Base-by-base conservation (phyloP, 192 early-diverging fungal genomes). In the Entomortierella lignicola region DNA sequence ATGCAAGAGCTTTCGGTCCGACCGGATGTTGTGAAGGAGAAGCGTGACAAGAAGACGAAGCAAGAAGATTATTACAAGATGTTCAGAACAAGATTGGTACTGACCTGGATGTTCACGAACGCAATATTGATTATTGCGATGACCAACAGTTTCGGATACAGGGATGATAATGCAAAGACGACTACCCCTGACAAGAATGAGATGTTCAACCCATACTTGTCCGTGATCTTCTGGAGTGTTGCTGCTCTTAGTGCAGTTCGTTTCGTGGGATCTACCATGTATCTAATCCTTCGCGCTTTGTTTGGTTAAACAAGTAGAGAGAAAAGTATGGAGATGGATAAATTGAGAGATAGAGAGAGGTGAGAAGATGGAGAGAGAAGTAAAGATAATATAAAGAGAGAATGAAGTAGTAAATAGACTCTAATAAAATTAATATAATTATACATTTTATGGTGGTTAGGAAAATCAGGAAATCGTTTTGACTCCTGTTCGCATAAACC, bases 91-190 rank as follows among this genome's bases (percentile, higher is more conserved):
- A 72, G 82, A 37, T 81, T 96, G 54, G 89, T 97, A 8, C 85
- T 96, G 12, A 82, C 85, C 10, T 97, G 96, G 96, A 90, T 96
- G 86, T 92, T 94, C 74, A 87, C 91, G 62, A 97, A 97, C 71
- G 88, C 88, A 8, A 47, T 91, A n/a, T 79, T 97, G 26, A 85
- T 94, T 63, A 85, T 91, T 62, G 84, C 86, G 43, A 85, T 97
- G 59, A 92, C 92, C 20, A 89, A 84, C 58, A 72, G 59, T 44
- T 84, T 61, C 42, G 27, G n/a, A 12, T 30, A 18, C 37, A 59
- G 21, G 17, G 37, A 51, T 29, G 48, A 42, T n/a, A 44, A 61
- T n/a, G 17, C 6, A 12, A 18, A 31, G 39, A 2, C 13, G 8
- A 42, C 48, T 18, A 12, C 21, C 31, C 6, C 12, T 12, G 27